Percentiles rank a stretch among this genome's conserved stretches.
These are phyloP conservation scores for Castanopsis chinensis DNA, from an alignment of 306 rosid species.

Conservation along the genomic window DNA sequence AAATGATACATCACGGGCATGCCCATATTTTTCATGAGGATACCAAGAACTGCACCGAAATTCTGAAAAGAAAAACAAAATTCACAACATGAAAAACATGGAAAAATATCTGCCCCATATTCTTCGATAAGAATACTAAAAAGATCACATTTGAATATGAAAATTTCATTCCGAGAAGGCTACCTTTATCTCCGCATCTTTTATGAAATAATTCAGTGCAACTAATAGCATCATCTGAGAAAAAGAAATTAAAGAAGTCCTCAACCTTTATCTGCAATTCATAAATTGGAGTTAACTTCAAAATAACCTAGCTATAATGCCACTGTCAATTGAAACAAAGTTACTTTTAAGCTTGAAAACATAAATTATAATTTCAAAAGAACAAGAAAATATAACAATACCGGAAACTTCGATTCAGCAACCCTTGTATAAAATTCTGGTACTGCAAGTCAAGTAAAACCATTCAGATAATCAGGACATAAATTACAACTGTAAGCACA, in stretches of 20 bases:
- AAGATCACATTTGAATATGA: slow-evolving; percentile 13
- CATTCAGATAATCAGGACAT: slow-evolving; percentile 26
- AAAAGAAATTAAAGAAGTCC: slow-evolving; percentile 74
- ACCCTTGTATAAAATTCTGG: slow-evolving; percentile 69
- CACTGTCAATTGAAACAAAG: slow-evolving; percentile 4
- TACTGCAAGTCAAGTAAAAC: slow-evolving; percentile 55
- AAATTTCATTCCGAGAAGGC: slow-evolving; percentile 17
- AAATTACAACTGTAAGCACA: not conserved
- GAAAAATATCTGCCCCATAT: slow-evolving; percentile 2
- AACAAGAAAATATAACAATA: slow-evolving; percentile 32
- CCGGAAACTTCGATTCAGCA: slow-evolving; percentile 85
- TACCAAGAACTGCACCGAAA: slow-evolving; percentile 66
- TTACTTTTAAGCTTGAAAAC: not conserved
- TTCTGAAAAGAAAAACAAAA: slow-evolving; percentile 47
- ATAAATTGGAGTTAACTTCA: slow-evolving; percentile 23
- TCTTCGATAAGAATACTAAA: slow-evolving; percentile 11
- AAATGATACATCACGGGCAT: slow-evolving; percentile 78
- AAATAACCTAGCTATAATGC: slow-evolving; percentile 6
- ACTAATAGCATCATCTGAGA: slow-evolving; percentile 61
- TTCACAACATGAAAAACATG: slow-evolving; percentile 2
- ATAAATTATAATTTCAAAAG: slow-evolving; percentile 7
- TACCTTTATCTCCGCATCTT: slow-evolving; percentile 93
- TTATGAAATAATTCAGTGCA: slow-evolving; percentile 64
- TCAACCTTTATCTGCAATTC: slow-evolving; percentile 82
- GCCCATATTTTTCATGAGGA: slow-evolving; percentile 65